Base-by-base conservation (phyloP, 2,329 filamentous ascomycete genomes). In the Monosporascus sp. region DNA sequence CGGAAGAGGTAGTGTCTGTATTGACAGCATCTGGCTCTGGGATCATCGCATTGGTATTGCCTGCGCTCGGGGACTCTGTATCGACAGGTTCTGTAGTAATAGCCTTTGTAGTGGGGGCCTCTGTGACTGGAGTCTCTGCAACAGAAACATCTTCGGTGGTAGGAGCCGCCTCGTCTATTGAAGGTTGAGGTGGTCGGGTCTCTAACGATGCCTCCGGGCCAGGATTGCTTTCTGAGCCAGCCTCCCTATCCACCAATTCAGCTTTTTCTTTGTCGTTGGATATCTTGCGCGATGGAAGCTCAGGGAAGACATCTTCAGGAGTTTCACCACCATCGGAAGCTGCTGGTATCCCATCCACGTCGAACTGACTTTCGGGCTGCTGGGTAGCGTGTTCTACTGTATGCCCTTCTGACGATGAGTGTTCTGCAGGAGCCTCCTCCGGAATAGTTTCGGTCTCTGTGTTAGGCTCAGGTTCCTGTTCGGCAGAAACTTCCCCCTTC, bases 191-290 rank as follows among this genome's bases (percentile, higher is more conserved):
- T 15, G 20, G 22, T 6, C 25, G 41, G 5, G 22, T 7, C 6
- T 44, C n/a, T 44, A 20, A 25, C 22, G n/a, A 24, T 11, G 22
- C 22, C 41, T 44, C 14, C 20, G 41, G 7, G 2, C 22, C 41
- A 11, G 20, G 20, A 24, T 24, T 24, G 22, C 14, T 44, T 14
- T 25, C n/a, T 20, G 41, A 5, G n/a, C 17, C 41, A 15, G 41
- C 22, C 20, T 44, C 41, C 14, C 41, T 44, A 20, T 35, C 9
- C 31, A 1, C 31, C 9, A 35, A 35, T 35, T 35, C 11, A 11
- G 60, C 65, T 68, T 69, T 52, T 68, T 68, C 51, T 65, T 65
- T 53, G 4, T 75, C 73, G 62, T 74, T 73, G 14, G 66, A 64
- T 51, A 71, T 70, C 55, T 72, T 71, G 49, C 52, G 60, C 37